Conservation (phyloP, 352 stramenopile species). For the Globisporangium middletonii region DNA sequence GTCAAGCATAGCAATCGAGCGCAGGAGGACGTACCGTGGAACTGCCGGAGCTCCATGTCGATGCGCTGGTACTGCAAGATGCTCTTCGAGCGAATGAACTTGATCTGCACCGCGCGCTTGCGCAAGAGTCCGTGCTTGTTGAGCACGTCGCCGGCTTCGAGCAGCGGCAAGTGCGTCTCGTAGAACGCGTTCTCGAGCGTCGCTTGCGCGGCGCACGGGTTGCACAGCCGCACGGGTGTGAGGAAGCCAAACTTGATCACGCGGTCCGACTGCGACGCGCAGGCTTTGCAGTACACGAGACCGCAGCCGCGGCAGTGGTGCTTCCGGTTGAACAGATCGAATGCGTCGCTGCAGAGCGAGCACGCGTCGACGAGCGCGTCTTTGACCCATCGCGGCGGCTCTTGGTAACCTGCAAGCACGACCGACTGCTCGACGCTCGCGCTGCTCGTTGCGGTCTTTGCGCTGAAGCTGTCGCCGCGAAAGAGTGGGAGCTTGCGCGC, state of each 20-base stretch:
- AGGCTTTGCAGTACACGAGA: slow-evolving; percentile 49
- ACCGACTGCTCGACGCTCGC: slow-evolving; percentile 2
- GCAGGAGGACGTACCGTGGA: slow-evolving; percentile 20
- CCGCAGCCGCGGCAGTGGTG: slow-evolving; percentile 63
- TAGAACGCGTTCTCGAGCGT: slow-evolving; percentile 61
- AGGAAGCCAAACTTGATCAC: slow-evolving; percentile 64
- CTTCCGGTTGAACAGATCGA: slow-evolving; percentile 62
- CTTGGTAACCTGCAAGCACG: slow-evolving; percentile 35
- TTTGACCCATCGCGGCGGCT: slow-evolving; percentile 53
- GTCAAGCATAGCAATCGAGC: too few species aligned
- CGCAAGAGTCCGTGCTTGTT: slow-evolving; percentile 63
- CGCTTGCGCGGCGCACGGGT: slow-evolving; percentile 30
- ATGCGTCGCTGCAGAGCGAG: slow-evolving; percentile 34
- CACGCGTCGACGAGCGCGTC: slow-evolving; percentile 50
- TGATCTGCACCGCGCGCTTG: slow-evolving; percentile 47
- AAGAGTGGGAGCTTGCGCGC: slow-evolving; percentile 12
- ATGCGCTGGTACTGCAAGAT: slow-evolving; percentile 75
- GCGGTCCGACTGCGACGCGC: slow-evolving; percentile 38
- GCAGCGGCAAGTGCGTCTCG: slow-evolving; percentile 48
- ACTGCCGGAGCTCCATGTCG: slow-evolving; percentile 37
- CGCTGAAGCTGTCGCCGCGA: slow-evolving; percentile 7
- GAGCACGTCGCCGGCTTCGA: slow-evolving; percentile 57
- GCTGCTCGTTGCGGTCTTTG: slow-evolving; percentile 3
- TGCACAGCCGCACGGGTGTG: slow-evolving; percentile 54
- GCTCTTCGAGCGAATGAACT: slow-evolving; percentile 51